Evolutionary conservation across 331 rosid genomes (phyloP).

Genomic region (Cucumis variabilis): DNA sequence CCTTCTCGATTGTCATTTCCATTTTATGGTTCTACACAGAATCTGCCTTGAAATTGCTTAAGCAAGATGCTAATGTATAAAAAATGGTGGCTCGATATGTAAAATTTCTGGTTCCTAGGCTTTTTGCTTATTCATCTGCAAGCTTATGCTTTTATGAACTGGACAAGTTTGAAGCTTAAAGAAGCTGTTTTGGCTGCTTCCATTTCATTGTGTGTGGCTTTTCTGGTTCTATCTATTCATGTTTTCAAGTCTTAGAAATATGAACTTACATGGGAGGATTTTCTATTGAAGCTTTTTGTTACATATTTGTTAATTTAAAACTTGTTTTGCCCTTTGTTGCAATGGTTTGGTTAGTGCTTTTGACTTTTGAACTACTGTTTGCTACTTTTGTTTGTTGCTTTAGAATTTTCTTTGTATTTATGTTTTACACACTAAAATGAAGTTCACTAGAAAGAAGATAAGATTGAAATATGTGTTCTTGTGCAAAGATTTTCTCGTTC

Average conservation of each 20-base stretch:
- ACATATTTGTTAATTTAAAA: slow-evolving; percentile 53
- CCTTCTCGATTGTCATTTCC: too few relatives aligned
- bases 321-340: slow-evolving; percentile 80
- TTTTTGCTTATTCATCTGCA: too few relatives aligned
- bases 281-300: slow-evolving; percentile 56
- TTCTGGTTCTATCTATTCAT: slow-evolving; percentile 45
- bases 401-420: too few relatives aligned
- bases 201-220: slow-evolving; percentile 60
- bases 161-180: slow-evolving; percentile 48
- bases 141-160: slow-evolving; percentile 59
- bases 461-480: not conserved
- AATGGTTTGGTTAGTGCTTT: slow-evolving; percentile 76
- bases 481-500: not conserved
- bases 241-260: slow-evolving; percentile 52
- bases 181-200: slow-evolving; percentile 78
- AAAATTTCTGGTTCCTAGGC: too few relatives aligned
- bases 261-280: slow-evolving; percentile 75
- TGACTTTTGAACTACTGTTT: too few relatives aligned
- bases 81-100: too few relatives aligned
- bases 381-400: too few relatives aligned
- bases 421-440: not conserved
- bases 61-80: too few relatives aligned
- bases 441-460: not conserved
- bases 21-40: too few relatives aligned
- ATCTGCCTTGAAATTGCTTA: too few relatives aligned